A percentile compares a stretch with the other conserved stretches of the same genome.
Evolutionary conservation across 2,329 filamentous ascomycete genomes (phyloP).

Genomic region (Hypoxylon sp.): DNA sequence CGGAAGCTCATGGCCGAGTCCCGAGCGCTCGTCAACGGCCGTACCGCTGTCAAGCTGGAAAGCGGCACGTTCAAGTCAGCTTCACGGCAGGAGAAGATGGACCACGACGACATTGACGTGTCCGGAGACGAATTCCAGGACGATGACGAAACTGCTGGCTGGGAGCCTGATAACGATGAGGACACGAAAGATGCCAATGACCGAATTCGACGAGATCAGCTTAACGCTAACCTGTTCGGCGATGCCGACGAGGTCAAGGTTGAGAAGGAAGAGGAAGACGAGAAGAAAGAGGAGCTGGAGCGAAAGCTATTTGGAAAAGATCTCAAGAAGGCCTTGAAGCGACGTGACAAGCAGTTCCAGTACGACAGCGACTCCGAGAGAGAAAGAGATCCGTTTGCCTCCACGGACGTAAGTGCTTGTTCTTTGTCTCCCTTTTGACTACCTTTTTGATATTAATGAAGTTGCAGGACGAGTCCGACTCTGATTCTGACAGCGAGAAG

Average conservation of each 20-base stretch:
- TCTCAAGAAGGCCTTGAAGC: conserved; percentile 81
- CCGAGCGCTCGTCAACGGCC: conserved; percentile 65
- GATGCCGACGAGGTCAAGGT: conserved; percentile 74
- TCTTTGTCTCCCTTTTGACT: conserved; percentile 24
- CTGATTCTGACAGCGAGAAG: conserved; percentile 56
- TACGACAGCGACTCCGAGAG: conserved; percentile 74
- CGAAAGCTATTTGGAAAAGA: conserved; percentile 77
- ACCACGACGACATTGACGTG: conserved; percentile 74
- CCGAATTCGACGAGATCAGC: conserved; percentile 78
- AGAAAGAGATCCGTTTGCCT: conserved; percentile 61
- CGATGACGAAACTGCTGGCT: conserved; percentile 80
- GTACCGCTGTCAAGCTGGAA: conserved; percentile 72
- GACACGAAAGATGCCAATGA: conserved; percentile 76
- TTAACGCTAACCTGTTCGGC: conserved; percentile 86
- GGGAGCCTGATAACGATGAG: conserved; percentile 83
- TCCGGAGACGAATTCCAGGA: conserved; percentile 82
- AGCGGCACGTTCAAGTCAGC: conserved; percentile 68
- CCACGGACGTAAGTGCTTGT: conserved; percentile 53
- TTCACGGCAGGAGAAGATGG: conserved; percentile 69
- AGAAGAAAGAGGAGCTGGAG: conserved; percentile 72
- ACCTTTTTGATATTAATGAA: conserved; percentile 34
- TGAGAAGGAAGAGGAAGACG: conserved; percentile 75
- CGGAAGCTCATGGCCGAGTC: conserved; percentile 65
- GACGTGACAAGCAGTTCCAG: conserved; percentile 84
- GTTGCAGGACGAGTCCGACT: conserved; percentile 48